A percentile compares a stretch with the other conserved stretches of the same genome.
These are phyloP conservation scores for Priceomyces castillae DNA, from an alignment of 805 yeast genomes.

Conservation along the genomic window DNA sequence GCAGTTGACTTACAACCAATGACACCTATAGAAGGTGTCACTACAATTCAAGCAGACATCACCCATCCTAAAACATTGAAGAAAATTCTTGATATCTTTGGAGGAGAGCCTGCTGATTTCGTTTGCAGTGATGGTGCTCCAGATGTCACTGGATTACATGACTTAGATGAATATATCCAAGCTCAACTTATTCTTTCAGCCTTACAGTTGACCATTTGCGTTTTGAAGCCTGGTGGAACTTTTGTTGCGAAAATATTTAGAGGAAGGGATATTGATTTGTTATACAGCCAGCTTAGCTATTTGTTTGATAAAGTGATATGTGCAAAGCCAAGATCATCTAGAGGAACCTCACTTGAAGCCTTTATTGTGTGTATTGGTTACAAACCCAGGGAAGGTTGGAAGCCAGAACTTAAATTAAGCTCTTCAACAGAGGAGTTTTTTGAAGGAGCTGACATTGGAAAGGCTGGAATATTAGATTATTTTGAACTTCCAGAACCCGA, in stretches of 20 bases:
- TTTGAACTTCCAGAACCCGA: slow-evolving; percentile 50
- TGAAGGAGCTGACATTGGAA: slow-evolving; percentile 58
- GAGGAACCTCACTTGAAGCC: slow-evolving; percentile 93
- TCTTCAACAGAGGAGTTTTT: slow-evolving; percentile 81
- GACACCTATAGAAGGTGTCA: slow-evolving; percentile 93
- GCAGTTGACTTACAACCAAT: slow-evolving; percentile 97
- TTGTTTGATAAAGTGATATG: slow-evolving; percentile 85
- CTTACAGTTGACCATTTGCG: slow-evolving; percentile 83
- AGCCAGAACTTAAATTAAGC: slow-evolving; percentile 55
- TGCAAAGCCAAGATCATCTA: slow-evolving; percentile 93
- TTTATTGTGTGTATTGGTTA: slow-evolving; percentile 91
- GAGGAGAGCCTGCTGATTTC: slow-evolving; percentile 90
- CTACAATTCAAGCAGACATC: slow-evolving; percentile 91
- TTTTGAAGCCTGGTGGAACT: slow-evolving; percentile 83
- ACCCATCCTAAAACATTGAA: slow-evolving; percentile 90
- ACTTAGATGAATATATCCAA: slow-evolving; percentile 93
- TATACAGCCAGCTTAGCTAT: slow-evolving; percentile 88
- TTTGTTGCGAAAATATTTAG: slow-evolving; percentile 96
- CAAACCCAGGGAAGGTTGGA: slow-evolving; percentile 81
- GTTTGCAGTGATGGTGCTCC: slow-evolving; percentile 99
- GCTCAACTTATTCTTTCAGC: slow-evolving; percentile 93
- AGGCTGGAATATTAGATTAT: slow-evolving; percentile 46
- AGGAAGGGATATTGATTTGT: slow-evolving; percentile 90
- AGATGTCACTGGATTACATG: slow-evolving; percentile 96
- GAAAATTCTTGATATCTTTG: slow-evolving; percentile 74